These are phyloP conservation scores for Tephrocybe sp. DNA, from an alignment of 768 basidiomycete species.

Conservation along the genomic window DNA sequence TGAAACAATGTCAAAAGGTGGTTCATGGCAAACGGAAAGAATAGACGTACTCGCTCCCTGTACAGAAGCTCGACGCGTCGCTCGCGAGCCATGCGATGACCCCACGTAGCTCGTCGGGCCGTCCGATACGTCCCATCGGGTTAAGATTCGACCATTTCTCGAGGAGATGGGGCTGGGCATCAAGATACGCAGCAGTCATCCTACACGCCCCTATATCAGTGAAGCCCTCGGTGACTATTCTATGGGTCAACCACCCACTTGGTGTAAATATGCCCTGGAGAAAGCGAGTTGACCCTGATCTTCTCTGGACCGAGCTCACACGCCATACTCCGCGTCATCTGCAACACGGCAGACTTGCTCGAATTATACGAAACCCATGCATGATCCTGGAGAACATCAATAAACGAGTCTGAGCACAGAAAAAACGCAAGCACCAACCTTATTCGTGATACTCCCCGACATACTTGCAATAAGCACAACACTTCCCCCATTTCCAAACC, in stretches of 20 bases:
- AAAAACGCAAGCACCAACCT: constrained; percentile 35
- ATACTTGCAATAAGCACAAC: constrained; percentile 54
- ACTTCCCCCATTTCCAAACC: constrained; percentile 39
- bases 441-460: constrained; percentile 69
- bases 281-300: constrained; percentile 76
- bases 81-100: constrained; percentile 72
- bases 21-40: neutral
- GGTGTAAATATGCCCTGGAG: constrained; percentile 78
- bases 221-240: neutral
- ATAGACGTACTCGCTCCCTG: constrained; percentile 74
- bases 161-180: constrained; percentile 59
- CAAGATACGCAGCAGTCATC: constrained; percentile 75
- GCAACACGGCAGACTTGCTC: constrained; percentile 76
- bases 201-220: constrained; percentile 30
- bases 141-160: constrained; percentile 71
- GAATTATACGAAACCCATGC: constrained; percentile 78
- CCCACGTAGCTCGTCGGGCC: constrained; percentile 73
- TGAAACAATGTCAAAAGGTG: constrained; percentile 21
- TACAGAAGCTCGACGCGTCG: constrained; percentile 77
- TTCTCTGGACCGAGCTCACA: constrained; percentile 68
- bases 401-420: neutral
- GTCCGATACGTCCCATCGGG: constrained; percentile 69
- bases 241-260: constrained; percentile 32
- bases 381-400: constrained; percentile 47
- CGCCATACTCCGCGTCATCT: constrained; percentile 83